Base-by-base conservation (phyloP, 2,329 filamentous ascomycete species). In the Drechslerella stenobrocha region DNA sequence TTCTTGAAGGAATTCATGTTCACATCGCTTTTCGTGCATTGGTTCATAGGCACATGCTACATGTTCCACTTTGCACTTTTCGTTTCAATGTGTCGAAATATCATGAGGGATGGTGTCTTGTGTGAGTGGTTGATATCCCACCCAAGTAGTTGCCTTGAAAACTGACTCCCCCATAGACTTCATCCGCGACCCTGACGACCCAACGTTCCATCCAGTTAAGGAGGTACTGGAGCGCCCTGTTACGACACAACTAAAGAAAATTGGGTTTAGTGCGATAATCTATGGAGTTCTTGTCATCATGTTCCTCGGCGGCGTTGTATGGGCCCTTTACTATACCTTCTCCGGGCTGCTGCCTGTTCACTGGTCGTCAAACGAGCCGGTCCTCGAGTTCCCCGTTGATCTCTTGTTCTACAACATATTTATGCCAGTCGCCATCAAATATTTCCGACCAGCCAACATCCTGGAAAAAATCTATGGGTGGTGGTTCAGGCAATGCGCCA, bases 61-160 rank as follows among this genome's bases (percentile, higher is more conserved):
- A 98, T 98, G 95, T 98, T 98, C 78, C 93, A 98, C 76, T 98
- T 98, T 75, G 93, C 93, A 3, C 82, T 98, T 2, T 98, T 98
- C 75, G 93, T 98, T 15, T 95, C 91, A 59, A 97, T 98, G 91
- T 98, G 93, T 77, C 87, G 93, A 70, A 96, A 96, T 79, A 96
- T 97, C 64, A 89, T 98, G 87, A 87, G 93, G 70, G 90, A 85
- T 72, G 93, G 93, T 52, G 93, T 98, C 37, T 80, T 98, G 64
- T 97, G 87, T 89, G 80, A 82, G 86, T 81, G 44, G 26, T 22
- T 40, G 26, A 4, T 20, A 50, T 40, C 26, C 34, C 42, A 37
- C 13, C 8, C 26, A 20, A 48, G 51, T 26, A 26, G 24, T 6
- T n/a, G 22, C 11, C 8, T 6, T n/a, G n/a, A 44, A 13, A 59